These are phyloP conservation scores for Cicer cuneatum DNA, from an alignment of 306 rosid genomes.

Conservation along the genomic window DNA sequence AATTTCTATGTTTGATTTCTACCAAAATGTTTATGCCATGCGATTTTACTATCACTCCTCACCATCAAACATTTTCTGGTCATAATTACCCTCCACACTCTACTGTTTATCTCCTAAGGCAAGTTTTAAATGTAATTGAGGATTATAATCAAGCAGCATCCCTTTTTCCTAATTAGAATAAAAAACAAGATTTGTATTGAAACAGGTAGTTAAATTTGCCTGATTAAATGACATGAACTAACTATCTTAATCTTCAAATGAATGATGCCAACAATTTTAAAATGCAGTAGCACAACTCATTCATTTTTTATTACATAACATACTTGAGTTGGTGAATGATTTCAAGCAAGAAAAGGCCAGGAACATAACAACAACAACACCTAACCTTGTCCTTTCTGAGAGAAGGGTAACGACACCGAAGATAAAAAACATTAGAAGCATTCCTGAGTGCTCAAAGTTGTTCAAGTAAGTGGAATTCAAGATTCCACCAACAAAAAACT, in stretches of 20 bases:
- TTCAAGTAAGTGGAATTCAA: conserved; percentile 79
- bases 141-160: neutral
- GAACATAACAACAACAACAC: conserved; percentile 2
- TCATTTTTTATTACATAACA: neutral
- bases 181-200: neutral
- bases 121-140: neutral
- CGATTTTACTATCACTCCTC: conserved; percentile 9
- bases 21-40: neutral
- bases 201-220: too few species aligned
- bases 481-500: conserved; percentile 64
- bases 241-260: neutral
- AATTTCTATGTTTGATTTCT: too few species aligned
- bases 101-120: too few species aligned
- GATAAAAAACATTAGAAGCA: conserved; percentile 87
- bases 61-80: neutral
- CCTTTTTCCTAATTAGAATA: neutral
- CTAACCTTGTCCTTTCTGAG: conserved; percentile 73
- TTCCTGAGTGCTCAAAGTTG: conserved; percentile 85
- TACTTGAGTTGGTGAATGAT: neutral
- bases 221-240: neutral
- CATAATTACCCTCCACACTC: too few species aligned
- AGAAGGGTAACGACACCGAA: conserved; percentile 65
- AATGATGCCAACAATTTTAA: neutral
- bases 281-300: neutral
- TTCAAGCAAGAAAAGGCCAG: neutral